Base-by-base conservation (phyloP, 352 stramenopile genomes). In the Globisporangium viniferum region DNA sequence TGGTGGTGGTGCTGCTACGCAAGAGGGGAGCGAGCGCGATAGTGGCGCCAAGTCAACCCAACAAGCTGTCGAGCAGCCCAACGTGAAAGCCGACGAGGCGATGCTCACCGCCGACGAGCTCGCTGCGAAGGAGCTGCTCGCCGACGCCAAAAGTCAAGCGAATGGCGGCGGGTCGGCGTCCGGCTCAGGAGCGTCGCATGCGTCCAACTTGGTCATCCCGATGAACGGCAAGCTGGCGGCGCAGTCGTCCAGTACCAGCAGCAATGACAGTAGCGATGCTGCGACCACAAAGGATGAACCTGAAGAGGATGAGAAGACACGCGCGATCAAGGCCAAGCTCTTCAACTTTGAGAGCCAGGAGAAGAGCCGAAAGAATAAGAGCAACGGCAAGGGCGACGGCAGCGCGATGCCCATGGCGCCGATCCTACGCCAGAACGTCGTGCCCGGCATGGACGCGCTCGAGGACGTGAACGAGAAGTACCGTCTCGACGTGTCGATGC, bases 391-490 rank as follows among this genome's bases (percentile, higher is more conserved):
- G 48, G 35, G 48, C 14, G 41, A 27, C 18, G n/a, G n/a, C 5
- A 22, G 44, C 20, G 31, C 31, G 22, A 20, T 29, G 15, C 64
- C 64, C 0, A 58, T 20, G 9, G 79, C 75, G 60, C 87, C 87
- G 31, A 91, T 95, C 67, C 71, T 95, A 18, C 78, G 82, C 56
- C 82, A 92, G 59, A 95, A 95, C 64, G 80, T 66, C 5, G 80
- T 95, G 15, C 85, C 85, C 0, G 87, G 85, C 9, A 75, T 93
- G 53, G 81, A 92, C 44, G 67, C 75, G 27, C 70, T 95, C 27
- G 73, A 74, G 24, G 84, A 93, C 65, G 79, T 97, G 51, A 86
- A 84, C 56, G 81, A 95, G 24, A 90, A 97, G 65, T 94, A 93
- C 68, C 76, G 90, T 14, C 81, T 91, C 39, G 91, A 97, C 64